These are phyloP conservation scores for Schizophyllum commune DNA, from an alignment of 1,284 basidiomycete genomes.

Conservation along the genomic window DNA sequence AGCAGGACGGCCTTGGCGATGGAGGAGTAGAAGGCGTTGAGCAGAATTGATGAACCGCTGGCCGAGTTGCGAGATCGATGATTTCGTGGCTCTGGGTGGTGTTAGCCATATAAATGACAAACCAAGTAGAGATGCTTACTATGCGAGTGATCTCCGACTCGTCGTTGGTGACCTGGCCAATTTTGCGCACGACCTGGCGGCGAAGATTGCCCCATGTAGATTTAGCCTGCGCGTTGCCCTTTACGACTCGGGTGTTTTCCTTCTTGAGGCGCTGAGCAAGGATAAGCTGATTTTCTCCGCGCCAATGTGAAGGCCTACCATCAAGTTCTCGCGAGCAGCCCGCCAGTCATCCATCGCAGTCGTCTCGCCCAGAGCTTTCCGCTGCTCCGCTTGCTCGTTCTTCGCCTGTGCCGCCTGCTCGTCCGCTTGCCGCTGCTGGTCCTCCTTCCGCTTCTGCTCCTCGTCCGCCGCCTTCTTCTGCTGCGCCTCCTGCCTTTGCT, in stretches of 20 bases:
- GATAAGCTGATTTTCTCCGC: background rate
- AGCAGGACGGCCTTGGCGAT: constrained; percentile 84
- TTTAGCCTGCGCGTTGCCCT: constrained; percentile 51
- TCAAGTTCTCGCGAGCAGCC: constrained; percentile 51
- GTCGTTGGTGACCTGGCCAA: constrained; percentile 90
- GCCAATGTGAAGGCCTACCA: constrained; percentile 30
- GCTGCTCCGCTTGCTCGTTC: constrained; percentile 19
- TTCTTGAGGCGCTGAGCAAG: constrained; percentile 5
- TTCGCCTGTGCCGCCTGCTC: constrained; percentile 28
- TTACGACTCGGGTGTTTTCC: constrained; percentile 35
- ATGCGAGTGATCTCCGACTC: constrained; percentile 61
- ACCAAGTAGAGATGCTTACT: constrained; percentile 36
- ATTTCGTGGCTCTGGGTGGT: constrained; percentile 60
- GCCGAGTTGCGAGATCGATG: constrained; percentile 32
- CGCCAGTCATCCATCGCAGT: constrained; percentile 63
- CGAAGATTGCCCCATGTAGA: constrained; percentile 58
- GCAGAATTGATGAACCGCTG: constrained; percentile 37
- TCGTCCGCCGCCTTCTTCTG: constrained; percentile 31
- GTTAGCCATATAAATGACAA: constrained; percentile 17
- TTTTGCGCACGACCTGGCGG: constrained; percentile 82
- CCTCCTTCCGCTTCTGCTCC: constrained; percentile 25
- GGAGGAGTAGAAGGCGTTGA: constrained; percentile 78
- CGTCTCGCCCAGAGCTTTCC: constrained; percentile 37
- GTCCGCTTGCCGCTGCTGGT: constrained; percentile 24
- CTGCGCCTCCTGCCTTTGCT: constrained; percentile 28